A percentile compares a stretch with the other conserved stretches of the same genome.
Evolutionary conservation across 257 asterid genomes (phyloP).

Genomic region (Solanum rostratum): DNA sequence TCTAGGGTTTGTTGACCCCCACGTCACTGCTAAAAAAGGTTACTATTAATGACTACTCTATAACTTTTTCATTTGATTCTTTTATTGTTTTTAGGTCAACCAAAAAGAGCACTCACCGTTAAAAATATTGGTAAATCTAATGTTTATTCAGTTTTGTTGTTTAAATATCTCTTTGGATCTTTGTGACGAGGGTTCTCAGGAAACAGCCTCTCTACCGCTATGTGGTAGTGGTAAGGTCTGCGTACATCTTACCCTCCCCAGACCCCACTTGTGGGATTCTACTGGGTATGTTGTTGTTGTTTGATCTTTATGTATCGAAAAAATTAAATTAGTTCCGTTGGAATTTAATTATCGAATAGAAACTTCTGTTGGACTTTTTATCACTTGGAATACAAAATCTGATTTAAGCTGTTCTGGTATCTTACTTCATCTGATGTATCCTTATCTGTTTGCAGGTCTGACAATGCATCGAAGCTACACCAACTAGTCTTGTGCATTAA

Average conservation of each 20-base stretch:
- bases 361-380: neutral
- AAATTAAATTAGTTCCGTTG: neutral
- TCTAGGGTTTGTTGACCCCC: neutral
- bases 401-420: neutral
- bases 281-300: too few species aligned
- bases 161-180: neutral
- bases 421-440: neutral
- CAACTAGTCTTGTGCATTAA: conserved; percentile 12
- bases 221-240: too few species aligned
- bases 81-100: neutral
- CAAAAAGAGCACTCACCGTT: neutral
- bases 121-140: neutral
- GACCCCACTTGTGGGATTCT: too few species aligned
- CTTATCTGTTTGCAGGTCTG: conserved; percentile 20
- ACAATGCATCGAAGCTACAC: conserved; percentile 11
- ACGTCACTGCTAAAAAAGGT: neutral
- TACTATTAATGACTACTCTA: neutral
- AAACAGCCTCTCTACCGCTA: too few species aligned
- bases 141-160: neutral
- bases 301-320: neutral
- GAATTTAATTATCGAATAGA: neutral
- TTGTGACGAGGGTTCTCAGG: too few species aligned
- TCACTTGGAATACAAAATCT: neutral
- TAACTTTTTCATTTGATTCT: neutral
- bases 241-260: too few species aligned